Conservation (phyloP, 306 rosid species). For the Aeschynomene evenia region DNA sequence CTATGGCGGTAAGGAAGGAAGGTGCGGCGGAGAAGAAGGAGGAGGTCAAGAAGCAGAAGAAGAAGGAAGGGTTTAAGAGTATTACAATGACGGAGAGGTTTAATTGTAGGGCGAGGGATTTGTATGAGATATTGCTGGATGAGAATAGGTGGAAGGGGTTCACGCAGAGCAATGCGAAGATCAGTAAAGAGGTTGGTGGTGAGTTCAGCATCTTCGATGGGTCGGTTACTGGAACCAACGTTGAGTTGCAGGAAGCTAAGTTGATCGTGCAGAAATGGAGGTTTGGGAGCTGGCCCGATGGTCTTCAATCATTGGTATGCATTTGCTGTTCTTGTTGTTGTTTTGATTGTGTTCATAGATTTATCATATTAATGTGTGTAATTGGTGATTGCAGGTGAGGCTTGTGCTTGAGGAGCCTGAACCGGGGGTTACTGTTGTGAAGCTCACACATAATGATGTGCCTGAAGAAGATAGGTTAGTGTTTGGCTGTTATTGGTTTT, state of each 20-base stretch:
- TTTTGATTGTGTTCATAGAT: not conserved
- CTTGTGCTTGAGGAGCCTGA: constrained; percentile 84
- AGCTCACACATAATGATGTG: constrained; percentile 73
- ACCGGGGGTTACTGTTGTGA: constrained; percentile 71
- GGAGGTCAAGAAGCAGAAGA: constrained; percentile 34
- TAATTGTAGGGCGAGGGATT: constrained; percentile 69
- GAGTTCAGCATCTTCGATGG: constrained; percentile 86
- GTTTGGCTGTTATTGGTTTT: not conserved
- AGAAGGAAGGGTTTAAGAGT: constrained; percentile 62
- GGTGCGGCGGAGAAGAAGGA: constrained; percentile 28
- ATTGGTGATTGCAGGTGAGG: constrained; percentile 61
- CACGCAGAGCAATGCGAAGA: constrained; percentile 85
- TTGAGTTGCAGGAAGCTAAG: constrained; percentile 82
- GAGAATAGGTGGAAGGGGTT: constrained; percentile 98
- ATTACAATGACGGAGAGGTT: constrained; percentile 84
- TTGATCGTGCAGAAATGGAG: constrained; percentile 89
- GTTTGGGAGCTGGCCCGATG: constrained; percentile 90
- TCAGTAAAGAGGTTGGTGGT: constrained; percentile 88
- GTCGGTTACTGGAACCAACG: constrained; percentile 72
- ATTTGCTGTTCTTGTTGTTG: not conserved
- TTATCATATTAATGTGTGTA: not conserved
- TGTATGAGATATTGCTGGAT: constrained; percentile 93
- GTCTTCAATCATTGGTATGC: constrained; percentile 61
- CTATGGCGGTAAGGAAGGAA: not conserved
- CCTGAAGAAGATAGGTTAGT: constrained; percentile 92